These are phyloP conservation scores for Elaphomyces granulatus DNA, from an alignment of 495 filamentous ascomycete species.

Conservation along the genomic window DNA sequence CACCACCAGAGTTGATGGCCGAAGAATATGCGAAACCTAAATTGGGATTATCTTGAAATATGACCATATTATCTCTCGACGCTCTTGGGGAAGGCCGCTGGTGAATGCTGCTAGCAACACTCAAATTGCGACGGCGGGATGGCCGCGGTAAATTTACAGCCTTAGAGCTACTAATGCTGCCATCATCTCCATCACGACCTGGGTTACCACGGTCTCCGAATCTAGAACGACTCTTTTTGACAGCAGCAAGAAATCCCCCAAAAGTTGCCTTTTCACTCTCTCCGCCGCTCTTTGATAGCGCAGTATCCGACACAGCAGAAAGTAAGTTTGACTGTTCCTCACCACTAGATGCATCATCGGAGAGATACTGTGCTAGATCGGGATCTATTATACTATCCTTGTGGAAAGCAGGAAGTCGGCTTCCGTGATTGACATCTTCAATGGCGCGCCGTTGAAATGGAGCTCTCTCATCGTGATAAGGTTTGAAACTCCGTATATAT, in stretches of 20 bases:
- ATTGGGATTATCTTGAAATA: constrained; percentile 17
- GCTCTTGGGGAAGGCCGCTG: constrained; percentile 52
- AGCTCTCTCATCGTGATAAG: constrained; percentile 59
- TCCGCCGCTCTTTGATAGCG: constrained; percentile 31
- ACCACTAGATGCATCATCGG: constrained; percentile 82
- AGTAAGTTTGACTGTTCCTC: constrained; percentile 85
- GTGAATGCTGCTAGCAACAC: constrained; percentile 56
- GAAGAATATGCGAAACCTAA: constrained; percentile 9
- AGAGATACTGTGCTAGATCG: constrained; percentile 87
- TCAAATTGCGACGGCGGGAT: constrained; percentile 59
- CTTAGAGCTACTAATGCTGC: constrained; percentile 43
- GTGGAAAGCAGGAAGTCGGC: constrained; percentile 79
- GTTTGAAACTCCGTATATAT: constrained; percentile 42
- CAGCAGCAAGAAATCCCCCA: constrained; percentile 42
- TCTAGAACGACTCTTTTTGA: constrained; percentile 58
- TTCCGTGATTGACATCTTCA: constrained; percentile 47
- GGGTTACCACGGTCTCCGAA: constrained; percentile 54
- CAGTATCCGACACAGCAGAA: constrained; percentile 46
- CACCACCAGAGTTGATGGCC: constrained; percentile 19
- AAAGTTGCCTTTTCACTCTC: constrained; percentile 41
- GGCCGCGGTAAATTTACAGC: constrained; percentile 36
- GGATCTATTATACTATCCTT: constrained; percentile 98
- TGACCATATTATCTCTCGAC: constrained; percentile 28
- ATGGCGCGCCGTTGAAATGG: constrained; percentile 69
- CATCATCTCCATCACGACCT: constrained; percentile 47